These are phyloP conservation scores for Xylaria telfairii DNA, from an alignment of 495 filamentous ascomycete species.

Conservation along the genomic window DNA sequence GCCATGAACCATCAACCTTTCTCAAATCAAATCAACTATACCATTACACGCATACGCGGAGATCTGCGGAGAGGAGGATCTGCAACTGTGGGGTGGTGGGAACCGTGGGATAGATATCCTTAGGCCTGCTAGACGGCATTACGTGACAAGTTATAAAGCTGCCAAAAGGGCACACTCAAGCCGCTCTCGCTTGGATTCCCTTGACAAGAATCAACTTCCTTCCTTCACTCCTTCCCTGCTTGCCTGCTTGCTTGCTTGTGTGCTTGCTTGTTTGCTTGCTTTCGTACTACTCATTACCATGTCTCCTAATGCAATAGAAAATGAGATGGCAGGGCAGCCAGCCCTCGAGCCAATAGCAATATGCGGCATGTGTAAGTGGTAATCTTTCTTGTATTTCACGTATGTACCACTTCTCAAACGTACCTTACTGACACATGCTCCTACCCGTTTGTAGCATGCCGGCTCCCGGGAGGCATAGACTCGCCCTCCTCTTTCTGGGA, in stretches of 20 bases:
- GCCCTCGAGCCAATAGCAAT: slow-evolving; percentile 46
- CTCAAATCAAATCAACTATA: background rate
- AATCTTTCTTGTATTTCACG: too few relatives aligned
- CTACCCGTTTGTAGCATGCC: slow-evolving; percentile 14
- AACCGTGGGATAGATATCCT: too few relatives aligned
- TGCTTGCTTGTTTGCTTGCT: too few relatives aligned
- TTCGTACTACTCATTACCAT: slow-evolving; percentile 7
- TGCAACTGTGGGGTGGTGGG: background rate
- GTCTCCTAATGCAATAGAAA: slow-evolving; percentile 18
- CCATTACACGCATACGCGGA: too few relatives aligned
- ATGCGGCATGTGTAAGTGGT: slow-evolving; percentile 54
- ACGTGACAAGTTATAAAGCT: background rate
- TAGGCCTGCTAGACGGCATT: background rate
- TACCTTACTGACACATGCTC: background rate
- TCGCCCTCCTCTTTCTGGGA: slow-evolving; percentile 59
- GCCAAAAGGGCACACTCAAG: background rate
- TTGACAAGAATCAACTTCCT: background rate
- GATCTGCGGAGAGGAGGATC: background rate
- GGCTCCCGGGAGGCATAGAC: slow-evolving; percentile 21
- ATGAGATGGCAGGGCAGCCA: slow-evolving; percentile 19
- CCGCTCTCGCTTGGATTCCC: background rate
- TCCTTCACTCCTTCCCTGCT: too few relatives aligned
- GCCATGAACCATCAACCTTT: background rate
- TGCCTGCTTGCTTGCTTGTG: too few relatives aligned
- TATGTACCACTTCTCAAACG: background rate